Base-by-base conservation (phyloP, 345 rosid genomes). In the Clausena lansium region DNA sequence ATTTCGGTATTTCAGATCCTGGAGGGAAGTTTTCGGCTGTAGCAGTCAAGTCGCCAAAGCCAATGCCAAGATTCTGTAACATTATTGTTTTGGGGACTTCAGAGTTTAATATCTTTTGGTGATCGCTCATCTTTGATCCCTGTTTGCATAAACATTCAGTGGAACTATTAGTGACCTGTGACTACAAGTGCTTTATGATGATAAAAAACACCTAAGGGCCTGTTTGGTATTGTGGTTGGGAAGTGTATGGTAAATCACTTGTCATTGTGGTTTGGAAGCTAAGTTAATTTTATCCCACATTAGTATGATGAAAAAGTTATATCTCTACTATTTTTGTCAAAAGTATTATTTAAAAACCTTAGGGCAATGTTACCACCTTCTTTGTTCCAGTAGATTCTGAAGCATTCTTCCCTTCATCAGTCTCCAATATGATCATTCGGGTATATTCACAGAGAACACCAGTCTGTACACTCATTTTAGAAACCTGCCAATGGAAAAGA, bases 401-500 rank as follows among this genome's bases (percentile, higher is more conserved):
- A 71, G 83, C 81, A 71, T 86, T 80, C 65, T 36, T 78, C 79
- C 24, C 84, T 82, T 83, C 85, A 32, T 83, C 81, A 24, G 81
- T 79, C 85, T 92, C 96, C 10, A 86, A 71, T 27, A 92, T 71
- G 77, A 84, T 71, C 96, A 95, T 86, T 52, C 83, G 87, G 52
- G 94, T 93, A 67, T 92, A 93, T 81, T 95, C 98, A 1, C 96
- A 93, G 32, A 85, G 78, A 25, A 89, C 77, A 19, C 93, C 87
- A 22, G 83, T 86, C 45, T 85, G 88, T 78, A 87, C 77, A 79
- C 99, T 93, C 73, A 92, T 83, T 76, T 90, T 86, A 57, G 89
- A 80, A 77, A 91, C 87, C 99, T 93, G 88, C 27, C 72, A 76
- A 57, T 33, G 36, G 59, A 25, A 75, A 62, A 55, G 30, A 39